A percentile compares a stretch with the other conserved stretches of the same genome.
Evolutionary conservation across 2,329 filamentous ascomycete genomes (phyloP).

Genomic region (Didymella segeticola): DNA sequence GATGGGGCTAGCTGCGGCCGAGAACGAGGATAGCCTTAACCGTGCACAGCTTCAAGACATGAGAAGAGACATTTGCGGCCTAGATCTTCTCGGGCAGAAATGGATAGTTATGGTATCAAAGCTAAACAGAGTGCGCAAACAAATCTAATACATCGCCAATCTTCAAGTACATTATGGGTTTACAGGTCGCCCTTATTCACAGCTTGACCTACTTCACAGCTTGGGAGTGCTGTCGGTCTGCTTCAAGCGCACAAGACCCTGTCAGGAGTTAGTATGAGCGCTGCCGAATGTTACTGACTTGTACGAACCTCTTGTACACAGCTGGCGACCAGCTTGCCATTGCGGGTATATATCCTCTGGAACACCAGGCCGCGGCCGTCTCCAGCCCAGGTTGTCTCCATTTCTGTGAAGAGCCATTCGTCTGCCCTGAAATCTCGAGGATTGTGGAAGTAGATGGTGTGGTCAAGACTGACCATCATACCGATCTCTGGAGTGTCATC

Average conservation of each 20-base stretch:
- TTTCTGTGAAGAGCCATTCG: conserved; percentile 81
- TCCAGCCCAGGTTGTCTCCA: conserved; percentile 80
- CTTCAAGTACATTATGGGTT: not conserved
- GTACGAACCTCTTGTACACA: conserved; percentile 75
- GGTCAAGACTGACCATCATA: conserved; percentile 87
- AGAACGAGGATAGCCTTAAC: conserved; percentile 4
- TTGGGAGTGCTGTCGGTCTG: conserved; percentile 18
- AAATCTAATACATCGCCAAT: not conserved
- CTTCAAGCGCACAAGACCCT: conserved; percentile 18
- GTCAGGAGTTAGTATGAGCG: not conserved
- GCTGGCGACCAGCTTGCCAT: conserved; percentile 77
- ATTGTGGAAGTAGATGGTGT: conserved; percentile 65
- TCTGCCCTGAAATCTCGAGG: conserved; percentile 59
- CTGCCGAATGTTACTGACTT: not conserved
- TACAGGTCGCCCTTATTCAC: not conserved
- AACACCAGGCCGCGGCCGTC: conserved; percentile 78
- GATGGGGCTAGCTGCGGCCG: conserved; percentile 1
- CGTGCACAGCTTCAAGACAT: conserved; percentile 1
- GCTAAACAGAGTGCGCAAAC: not conserved
- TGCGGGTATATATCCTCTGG: conserved; percentile 74
- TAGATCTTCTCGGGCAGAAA: not conserved
- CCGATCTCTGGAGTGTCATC: conserved; percentile 66
- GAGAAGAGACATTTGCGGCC: not conserved
- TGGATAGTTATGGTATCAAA: conserved; percentile 6
- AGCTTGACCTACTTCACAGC: conserved; percentile 11